These are phyloP conservation scores for Aspergillus mulundensis DNA, from an alignment of 495 filamentous ascomycete genomes.

Conservation along the genomic window DNA sequence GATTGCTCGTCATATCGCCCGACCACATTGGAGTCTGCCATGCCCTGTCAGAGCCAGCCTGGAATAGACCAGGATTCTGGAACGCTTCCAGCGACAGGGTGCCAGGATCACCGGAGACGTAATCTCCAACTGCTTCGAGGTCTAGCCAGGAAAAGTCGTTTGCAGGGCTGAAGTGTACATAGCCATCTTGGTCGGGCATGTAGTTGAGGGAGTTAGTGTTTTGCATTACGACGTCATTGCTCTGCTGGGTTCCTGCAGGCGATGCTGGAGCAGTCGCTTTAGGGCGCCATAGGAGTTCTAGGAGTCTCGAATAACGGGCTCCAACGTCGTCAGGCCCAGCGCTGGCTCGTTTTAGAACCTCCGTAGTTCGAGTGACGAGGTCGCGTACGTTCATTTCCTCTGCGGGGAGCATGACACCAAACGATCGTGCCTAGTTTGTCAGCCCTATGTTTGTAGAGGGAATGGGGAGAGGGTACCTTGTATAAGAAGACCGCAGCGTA, in stretches of 20 bases:
- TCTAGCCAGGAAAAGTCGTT: constrained; percentile 58
- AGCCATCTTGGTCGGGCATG: constrained; percentile 29
- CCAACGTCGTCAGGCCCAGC: constrained; percentile 52
- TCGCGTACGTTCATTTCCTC: constrained; percentile 53
- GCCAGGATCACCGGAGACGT: constrained; percentile 45
- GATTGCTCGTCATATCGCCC: constrained; percentile 40
- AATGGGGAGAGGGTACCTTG: constrained; percentile 30
- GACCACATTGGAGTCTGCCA: constrained; percentile 42
- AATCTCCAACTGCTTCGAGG: constrained; percentile 54
- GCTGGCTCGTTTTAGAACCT: constrained; percentile 49
- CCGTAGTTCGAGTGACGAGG: constrained; percentile 48
- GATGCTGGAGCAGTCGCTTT: constrained; percentile 24
- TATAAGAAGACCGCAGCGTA: constrained; percentile 57
- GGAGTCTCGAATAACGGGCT: constrained; percentile 50
- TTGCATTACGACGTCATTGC: constrained; percentile 31
- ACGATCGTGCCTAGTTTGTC: constrained; percentile 43
- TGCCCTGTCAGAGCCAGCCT: constrained; percentile 30
- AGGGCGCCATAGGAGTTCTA: constrained; percentile 50
- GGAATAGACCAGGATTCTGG: constrained; percentile 33
- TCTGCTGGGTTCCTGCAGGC: constrained; percentile 30
- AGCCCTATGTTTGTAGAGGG: neutral
- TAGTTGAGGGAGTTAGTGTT: constrained; percentile 24
- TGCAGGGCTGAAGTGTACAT: constrained; percentile 46
- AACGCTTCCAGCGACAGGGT: constrained; percentile 37
- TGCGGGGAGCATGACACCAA: constrained; percentile 46